phyloP scores from a whole-genome alignment of 352 stramenopile genomes.

The Plasmopara muralis region DNA sequence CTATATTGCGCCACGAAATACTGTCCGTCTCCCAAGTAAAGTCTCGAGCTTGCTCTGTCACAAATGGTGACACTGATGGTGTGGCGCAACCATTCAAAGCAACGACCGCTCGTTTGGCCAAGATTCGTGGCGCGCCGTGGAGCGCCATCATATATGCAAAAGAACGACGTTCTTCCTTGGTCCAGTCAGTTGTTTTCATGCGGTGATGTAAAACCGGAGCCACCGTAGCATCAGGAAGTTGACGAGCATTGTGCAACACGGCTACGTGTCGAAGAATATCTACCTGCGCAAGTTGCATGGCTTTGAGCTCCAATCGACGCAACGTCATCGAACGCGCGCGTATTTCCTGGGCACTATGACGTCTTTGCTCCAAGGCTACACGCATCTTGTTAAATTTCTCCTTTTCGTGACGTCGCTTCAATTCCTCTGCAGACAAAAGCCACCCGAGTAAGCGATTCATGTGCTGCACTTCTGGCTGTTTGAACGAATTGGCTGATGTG shows the following conservation, averaged over 20 bases:
- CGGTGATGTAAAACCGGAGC: conserved; percentile 41
- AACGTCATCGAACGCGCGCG: conserved; percentile 51
- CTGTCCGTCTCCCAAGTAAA: conserved; percentile 78
- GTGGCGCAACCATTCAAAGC: conserved; percentile 21
- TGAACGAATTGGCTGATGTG: conserved; percentile 46
- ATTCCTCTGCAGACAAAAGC: conserved; percentile 80
- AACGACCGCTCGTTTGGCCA: conserved; percentile 52
- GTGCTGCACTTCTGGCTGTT: conserved; percentile 83
- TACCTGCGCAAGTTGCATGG: conserved; percentile 76
- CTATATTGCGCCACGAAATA: conserved; percentile 77
- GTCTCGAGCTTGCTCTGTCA: conserved; percentile 27
- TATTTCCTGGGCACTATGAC: conserved; percentile 64
- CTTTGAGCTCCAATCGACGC: conserved; percentile 75
- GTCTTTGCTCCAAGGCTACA: conserved; percentile 56
- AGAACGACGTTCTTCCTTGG: conserved; percentile 73
- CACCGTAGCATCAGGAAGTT: conserved; percentile 42
- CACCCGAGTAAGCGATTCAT: conserved; percentile 86
- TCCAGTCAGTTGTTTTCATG: conserved; percentile 79
- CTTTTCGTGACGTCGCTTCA: conserved; percentile 75
- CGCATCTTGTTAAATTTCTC: conserved; percentile 78
- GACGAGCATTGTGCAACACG: conserved; percentile 54
- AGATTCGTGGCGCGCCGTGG: conserved; percentile 67
- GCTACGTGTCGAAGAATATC: conserved; percentile 71
- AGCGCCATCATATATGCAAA: conserved; percentile 76
- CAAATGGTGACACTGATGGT: conserved; percentile 24